Percentiles rank a stretch among this genome's conserved stretches.
Conservation (phyloP, 208 protist genomes). For the Crithidia brevicula region DNA sequence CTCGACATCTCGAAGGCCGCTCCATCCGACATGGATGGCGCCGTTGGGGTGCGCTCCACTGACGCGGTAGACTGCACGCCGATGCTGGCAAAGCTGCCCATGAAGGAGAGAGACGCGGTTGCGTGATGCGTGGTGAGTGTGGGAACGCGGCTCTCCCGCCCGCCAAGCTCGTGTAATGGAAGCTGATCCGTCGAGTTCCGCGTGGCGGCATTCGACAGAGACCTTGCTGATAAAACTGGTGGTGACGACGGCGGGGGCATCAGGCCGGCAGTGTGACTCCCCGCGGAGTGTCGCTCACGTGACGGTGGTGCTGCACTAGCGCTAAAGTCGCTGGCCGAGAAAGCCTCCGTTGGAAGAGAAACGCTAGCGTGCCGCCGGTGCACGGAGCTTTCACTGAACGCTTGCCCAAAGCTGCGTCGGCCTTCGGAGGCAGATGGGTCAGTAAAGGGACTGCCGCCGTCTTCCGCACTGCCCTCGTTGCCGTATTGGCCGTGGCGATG, state of each 20-base stretch:
- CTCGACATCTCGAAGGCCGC: constrained; percentile 16
- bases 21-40: constrained; percentile 4
- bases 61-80: constrained; percentile 12
- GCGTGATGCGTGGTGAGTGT: no score
- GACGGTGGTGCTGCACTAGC: no score
- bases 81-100: constrained; percentile 1
- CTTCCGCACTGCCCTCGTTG: not conserved
- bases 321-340: constrained; percentile 1
- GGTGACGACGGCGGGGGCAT: not conserved
- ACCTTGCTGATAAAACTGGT: no score
- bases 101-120: not conserved
- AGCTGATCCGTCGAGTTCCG: not conserved
- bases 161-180: no score
- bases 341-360: not conserved
- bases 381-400: not conserved
- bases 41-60: constrained; percentile 17
- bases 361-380: not conserved
- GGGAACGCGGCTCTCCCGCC: no score
- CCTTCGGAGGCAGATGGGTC: constrained; percentile 2
- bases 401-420: not conserved
- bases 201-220: no score
- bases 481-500: not conserved
- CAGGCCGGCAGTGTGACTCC: no score
- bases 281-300: no score
- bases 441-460: constrained; percentile 3